Base-by-base conservation (phyloP, 768 basidiomycete species). In the Serendipita vermifera region DNA sequence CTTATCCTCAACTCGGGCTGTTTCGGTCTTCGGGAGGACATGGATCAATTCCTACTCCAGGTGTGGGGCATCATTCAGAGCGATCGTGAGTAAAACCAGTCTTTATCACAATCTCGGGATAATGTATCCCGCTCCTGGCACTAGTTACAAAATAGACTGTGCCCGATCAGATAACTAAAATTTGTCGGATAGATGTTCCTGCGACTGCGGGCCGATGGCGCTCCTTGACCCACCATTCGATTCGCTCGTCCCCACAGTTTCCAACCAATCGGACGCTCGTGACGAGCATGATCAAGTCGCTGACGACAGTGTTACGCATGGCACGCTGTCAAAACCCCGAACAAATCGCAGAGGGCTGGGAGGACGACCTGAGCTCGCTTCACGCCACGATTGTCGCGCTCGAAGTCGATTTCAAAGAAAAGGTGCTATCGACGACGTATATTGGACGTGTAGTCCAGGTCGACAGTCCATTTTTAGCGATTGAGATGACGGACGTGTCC, bases 21-120 rank as follows among this genome's bases (percentile, higher is more conserved):
- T 31, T 51, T 51, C 32, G 46, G 46, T 27, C 46, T 51, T n/a
- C 46, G 46, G 46, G 46, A 51, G 17, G 46, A 51, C 27, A 15
- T 51, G 11, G 46, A 51, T n/a, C 9, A 22, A 0, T 51, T 51
- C 27, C 32, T 51, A 9, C 14, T 51, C 15, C 20, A 20, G 15
- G 7, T 51, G 17, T 51, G 46, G 46, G 46, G 46, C 26, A 51
- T 51, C 32, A n/a, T 51, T 31, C 17, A 51, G 26, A 26, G n/a
- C 29, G 22, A 51, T 9, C 46, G 46, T 51, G 27, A 31, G 46
- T 51, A 7, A 22, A 22, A 13, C 14, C 13, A 22, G 13, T 43
- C 41, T 43, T 24, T 13, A n/a, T 27, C 3, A 15, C 17, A 22
- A 31, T 15, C 7, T 41, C 39, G 39, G 17, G 39, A 20, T 17